Percentiles rank a stretch among this genome's conserved stretches.
Conservation (phyloP, 257 asterid genomes). For the Przewalskia tangutica region DNA sequence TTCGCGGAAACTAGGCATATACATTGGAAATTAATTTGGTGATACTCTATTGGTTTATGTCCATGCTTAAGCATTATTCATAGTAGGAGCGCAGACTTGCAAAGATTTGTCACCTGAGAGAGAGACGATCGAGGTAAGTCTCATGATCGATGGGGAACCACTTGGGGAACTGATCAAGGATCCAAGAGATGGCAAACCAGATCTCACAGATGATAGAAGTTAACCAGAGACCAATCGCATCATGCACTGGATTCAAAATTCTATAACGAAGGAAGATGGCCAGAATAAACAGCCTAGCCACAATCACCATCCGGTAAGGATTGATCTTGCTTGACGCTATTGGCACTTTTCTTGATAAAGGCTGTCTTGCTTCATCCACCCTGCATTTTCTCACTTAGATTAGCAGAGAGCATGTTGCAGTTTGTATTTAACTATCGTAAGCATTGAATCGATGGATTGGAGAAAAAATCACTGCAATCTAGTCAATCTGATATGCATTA, state of each 20-base stretch:
- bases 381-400: constrained; percentile 36
- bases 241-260: constrained; percentile 84
- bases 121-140: constrained; percentile 93
- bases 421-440: neutral
- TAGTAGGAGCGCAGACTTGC: neutral
- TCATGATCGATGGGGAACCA: constrained; percentile 92
- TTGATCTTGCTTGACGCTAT: constrained; percentile 89
- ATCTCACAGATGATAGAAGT: constrained; percentile 91
- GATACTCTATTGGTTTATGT: neutral
- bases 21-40: neutral
- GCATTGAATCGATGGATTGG: neutral
- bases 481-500: neutral
- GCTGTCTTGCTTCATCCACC: constrained; percentile 90
- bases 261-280: constrained; percentile 84
- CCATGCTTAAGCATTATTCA: neutral
- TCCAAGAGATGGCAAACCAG: constrained; percentile 97
- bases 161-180: constrained; percentile 97
- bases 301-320: constrained; percentile 96
- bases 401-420: neutral
- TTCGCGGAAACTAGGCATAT: neutral
- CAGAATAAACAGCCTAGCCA: constrained; percentile 63
- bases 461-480: neutral
- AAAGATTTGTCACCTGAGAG: constrained; percentile 47
- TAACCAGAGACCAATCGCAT: constrained; percentile 93
- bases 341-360: constrained; percentile 86